Base-by-base conservation (phyloP, 192 early-diverging fungal genomes). In the Oehlia diaphana region DNA sequence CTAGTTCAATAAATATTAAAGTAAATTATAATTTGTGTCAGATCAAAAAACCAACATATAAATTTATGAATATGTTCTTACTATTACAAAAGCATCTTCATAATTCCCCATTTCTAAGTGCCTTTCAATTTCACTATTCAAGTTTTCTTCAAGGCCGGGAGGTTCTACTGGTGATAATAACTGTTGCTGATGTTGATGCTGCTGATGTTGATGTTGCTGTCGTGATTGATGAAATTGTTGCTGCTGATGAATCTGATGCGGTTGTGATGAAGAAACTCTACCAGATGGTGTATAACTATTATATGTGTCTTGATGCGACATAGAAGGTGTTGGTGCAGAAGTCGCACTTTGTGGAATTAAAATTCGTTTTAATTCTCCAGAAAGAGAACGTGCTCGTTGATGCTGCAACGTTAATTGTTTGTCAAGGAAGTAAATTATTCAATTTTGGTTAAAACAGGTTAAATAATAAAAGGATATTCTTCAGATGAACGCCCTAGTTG, bases 41-140 rank as follows among this genome's bases (percentile, higher is more conserved):
- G 26, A 14, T 44, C 21, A 44, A 2, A 26, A 26, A 63, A 16
- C 42, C 4, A 42, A 37, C 2, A 21, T 12, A 39, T 19, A 31
- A 10, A 8, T 28, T 1, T 31, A 70, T 73, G 2, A 74, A 23
- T 28, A 35, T 31, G 16, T 23, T 28, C 39, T 82, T 21, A 85
- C 63, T 35, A 79, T 81, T n/a, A 81, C 63, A 50, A 85, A 81
- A 19, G 80, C 86, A 42, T 82, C 69, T 13, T 80, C 72, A 53
- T 67, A 69, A 12, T 63, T 64, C 6, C 79, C 78, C 7, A 67
- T 8, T 21, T 73, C 72, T 21, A 75, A 65, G 39, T 10, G n/a
- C 26, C 70, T 28, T 72, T 78, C 77, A 12, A 77, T 62, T 1
- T 58, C 74, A 28, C 80, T 79, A 67, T 75, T 72, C 4, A 13